Percentiles rank a stretch among this genome's conserved stretches.
Evolutionary conservation across 768 basidiomycete species (phyloP).

Genomic region (Fomitopsis pulvina): DNA sequence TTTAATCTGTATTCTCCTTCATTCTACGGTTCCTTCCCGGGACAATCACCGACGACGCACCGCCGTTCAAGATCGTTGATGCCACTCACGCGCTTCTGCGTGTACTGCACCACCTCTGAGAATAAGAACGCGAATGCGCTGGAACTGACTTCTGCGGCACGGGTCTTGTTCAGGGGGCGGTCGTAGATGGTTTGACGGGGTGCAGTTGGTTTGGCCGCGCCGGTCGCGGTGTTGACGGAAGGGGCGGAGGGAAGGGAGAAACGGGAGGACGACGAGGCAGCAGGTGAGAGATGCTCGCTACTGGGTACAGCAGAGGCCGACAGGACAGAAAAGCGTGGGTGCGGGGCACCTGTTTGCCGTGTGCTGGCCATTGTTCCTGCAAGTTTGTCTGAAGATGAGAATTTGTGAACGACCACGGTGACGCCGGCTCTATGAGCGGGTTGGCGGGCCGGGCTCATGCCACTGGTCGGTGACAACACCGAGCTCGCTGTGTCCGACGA

Average conservation of each 20-base stretch:
- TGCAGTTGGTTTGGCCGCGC: constrained; percentile 31
- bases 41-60: constrained; percentile 36
- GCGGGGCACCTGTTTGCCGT: too few relatives aligned
- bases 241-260: constrained; percentile 63
- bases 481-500: too few relatives aligned
- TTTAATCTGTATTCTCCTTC: constrained; percentile 54
- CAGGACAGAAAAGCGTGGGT: constrained; percentile 62
- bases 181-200: constrained; percentile 80
- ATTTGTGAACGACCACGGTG: too few relatives aligned
- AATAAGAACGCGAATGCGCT: constrained; percentile 87
- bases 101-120: constrained; percentile 91
- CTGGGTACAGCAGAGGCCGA: constrained; percentile 47
- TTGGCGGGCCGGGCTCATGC: too few relatives aligned
- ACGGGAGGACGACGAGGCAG: constrained; percentile 48
- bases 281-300: constrained; percentile 44
- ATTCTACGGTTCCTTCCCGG: not conserved
- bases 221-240: constrained; percentile 37
- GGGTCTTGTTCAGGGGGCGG: constrained; percentile 81
- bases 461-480: too few relatives aligned
- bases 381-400: too few relatives aligned
- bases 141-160: constrained; percentile 75
- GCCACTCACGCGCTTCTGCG: constrained; percentile 89
- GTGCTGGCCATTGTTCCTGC: too few relatives aligned
- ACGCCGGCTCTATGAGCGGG: too few relatives aligned
- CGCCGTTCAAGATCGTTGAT: constrained; percentile 93